These are phyloP conservation scores for Prinsepia uniflora DNA, from an alignment of 306 rosid species.

Conservation along the genomic window DNA sequence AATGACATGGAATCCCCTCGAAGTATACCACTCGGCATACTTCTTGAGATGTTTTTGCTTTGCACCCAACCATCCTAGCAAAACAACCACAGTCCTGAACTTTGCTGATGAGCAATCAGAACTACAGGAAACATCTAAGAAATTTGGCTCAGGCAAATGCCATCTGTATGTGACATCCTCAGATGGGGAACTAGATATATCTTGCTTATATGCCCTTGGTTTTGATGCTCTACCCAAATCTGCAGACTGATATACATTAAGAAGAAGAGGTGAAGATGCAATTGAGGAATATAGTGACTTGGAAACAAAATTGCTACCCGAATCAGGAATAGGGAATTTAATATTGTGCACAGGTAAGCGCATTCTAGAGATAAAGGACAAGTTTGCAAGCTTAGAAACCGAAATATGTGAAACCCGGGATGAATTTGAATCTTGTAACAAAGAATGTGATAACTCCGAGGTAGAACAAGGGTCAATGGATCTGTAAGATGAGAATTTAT, in stretches of 20 bases:
- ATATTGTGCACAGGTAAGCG: slow-evolving; percentile 58
- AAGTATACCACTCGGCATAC: slow-evolving; percentile 93
- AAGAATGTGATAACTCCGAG: slow-evolving; percentile 27
- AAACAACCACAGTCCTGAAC: slow-evolving; percentile 83
- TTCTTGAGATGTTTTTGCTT: slow-evolving; percentile 81
- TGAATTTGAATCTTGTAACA: slow-evolving; percentile 31
- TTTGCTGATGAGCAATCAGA: slow-evolving; percentile 45
- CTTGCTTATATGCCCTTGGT: slow-evolving; percentile 29
- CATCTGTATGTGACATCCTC: slow-evolving; percentile 68
- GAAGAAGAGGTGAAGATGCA: slow-evolving; percentile 49
- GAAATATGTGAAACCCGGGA: slow-evolving; percentile 54
- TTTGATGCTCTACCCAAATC: slow-evolving; percentile 38
- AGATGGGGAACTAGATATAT: slow-evolving; percentile 31
- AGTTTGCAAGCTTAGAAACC: slow-evolving; percentile 54
- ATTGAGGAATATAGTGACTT: slow-evolving; percentile 33
- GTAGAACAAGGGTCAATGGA: slow-evolving; percentile 40
- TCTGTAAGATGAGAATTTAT: slow-evolving; percentile 44
- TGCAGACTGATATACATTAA: slow-evolving; percentile 57
- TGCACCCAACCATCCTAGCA: slow-evolving; percentile 99
- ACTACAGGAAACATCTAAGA: slow-evolving; percentile 36
- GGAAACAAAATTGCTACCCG: slow-evolving; percentile 27
- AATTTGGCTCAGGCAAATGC: slow-evolving; percentile 78
- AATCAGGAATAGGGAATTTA: slow-evolving; percentile 40
- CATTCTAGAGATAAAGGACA: slow-evolving; percentile 50
- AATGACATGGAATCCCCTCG: slow-evolving; percentile 82